Evolutionary conservation across 202 grass and related monocot species (phyloP), one percentile per base, ranked within the genome.

Genomic region (Saccharum hybrid): DNA sequence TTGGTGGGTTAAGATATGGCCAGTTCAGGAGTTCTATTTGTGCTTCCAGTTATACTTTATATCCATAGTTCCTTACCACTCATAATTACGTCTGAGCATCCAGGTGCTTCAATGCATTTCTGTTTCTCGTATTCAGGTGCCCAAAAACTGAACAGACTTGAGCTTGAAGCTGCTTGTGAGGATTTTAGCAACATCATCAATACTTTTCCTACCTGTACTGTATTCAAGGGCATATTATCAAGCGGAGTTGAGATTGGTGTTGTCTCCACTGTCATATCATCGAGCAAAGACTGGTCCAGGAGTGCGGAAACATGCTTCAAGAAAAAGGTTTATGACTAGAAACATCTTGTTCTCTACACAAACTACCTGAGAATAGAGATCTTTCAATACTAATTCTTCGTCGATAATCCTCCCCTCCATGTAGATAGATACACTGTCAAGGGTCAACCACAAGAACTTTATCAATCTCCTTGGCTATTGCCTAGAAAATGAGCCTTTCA

Each of bases 111-210:
- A 73, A 68, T 82, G 21, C 78, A 67, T 21, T 71, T 26, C 43
- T 65, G 5, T 78, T 81, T 66, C 37, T 82, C 73, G 12, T 43
- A 76, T 88, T 66, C 87, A 97, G 91, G 91, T 61, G 91, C 82
- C 66, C 85, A 84, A 75, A 88, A 84, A 87, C 81, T 97, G 71
- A 81, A 90, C 22, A 87, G 91, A 85, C 14, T 71, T 76, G 94
- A 97, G 82, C 79, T 97, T 23, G 87, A 94, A 66, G 81, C 86
- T 18, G 94, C 94, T 71, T 97, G 94, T 63, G 94, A 97, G 76
- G 91, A 88, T 81, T 97, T 97, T 87, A 93, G 94, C 83, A 97
- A 97, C 80, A 97, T 97, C 56, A 89, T 90, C 76, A 93, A 90
- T 66, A 75, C 83, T 88, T 90, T 43, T 81, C 87, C 88, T 36